Percentiles rank a stretch among this genome's conserved stretches.
Evolutionary conservation across 2,329 filamentous ascomycete species (phyloP).

Genomic region (Phialophora macrospora): DNA sequence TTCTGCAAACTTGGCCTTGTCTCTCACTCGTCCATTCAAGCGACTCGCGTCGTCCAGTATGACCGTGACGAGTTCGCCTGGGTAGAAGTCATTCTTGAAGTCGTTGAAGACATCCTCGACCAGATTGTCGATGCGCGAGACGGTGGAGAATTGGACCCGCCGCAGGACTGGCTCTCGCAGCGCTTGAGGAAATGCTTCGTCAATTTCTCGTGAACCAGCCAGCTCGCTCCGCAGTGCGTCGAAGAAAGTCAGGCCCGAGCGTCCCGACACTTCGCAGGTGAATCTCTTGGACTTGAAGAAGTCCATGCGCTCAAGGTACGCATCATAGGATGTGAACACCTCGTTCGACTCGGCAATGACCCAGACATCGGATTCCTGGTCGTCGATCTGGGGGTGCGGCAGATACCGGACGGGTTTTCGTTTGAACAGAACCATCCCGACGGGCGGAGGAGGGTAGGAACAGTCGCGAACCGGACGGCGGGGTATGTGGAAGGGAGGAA

Average conservation of each 20-base stretch:
- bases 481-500: conserved; percentile 15
- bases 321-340: conserved; percentile 85
- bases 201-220: conserved; percentile 79
- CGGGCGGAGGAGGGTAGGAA: not conserved
- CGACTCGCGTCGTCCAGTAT: conserved; percentile 66
- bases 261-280: conserved; percentile 94
- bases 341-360: conserved; percentile 88
- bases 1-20: conserved; percentile 77
- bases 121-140: conserved; percentile 84
- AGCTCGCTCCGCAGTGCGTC: conserved; percentile 85
- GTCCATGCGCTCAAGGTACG: conserved; percentile 71
- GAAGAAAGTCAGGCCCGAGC: conserved; percentile 88
- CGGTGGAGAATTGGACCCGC: conserved; percentile 87
- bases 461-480: conserved; percentile 1
- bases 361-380: conserved; percentile 89
- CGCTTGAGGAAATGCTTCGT: conserved; percentile 87
- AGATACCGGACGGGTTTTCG: conserved; percentile 89
- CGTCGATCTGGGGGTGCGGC: conserved; percentile 70
- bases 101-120: conserved; percentile 54
- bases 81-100: conserved; percentile 89
- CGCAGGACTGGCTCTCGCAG: conserved; percentile 89
- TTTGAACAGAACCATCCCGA: conserved; percentile 83
- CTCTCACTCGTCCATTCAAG: conserved; percentile 75
- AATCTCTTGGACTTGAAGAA: conserved; percentile 66
- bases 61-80: conserved; percentile 81